Base-by-base conservation (phyloP, 345 rosid species). In the Cardiospermum halicacabum region DNA sequence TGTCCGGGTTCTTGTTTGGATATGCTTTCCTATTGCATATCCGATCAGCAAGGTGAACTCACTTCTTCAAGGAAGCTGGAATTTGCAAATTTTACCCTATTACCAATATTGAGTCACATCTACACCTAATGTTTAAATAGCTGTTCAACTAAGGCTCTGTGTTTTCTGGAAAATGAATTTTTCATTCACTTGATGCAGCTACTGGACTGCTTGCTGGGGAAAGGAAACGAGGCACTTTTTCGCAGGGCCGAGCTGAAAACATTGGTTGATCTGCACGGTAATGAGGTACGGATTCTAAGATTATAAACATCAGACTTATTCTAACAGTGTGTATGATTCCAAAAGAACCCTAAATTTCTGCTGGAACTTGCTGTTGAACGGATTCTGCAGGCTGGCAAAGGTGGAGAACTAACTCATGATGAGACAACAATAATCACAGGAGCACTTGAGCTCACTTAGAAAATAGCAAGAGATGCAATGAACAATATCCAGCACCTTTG, bases 41-140 rank as follows among this genome's bases (percentile, higher is more conserved):
- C 92, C 92, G n/a, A 77, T 87, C 63, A 84, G 92, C 89, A 84
- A 87, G 92, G 92, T 84, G 28, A 45, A 37, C 27, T n/a, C n/a
- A n/a, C n/a, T n/a, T n/a, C n/a, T n/a, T n/a, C n/a, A n/a, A n/a
- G n/a, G n/a, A n/a, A n/a, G n/a, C n/a, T n/a, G n/a, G n/a, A n/a
- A n/a, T n/a, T n/a, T n/a, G n/a, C n/a, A n/a, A n/a, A n/a, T n/a
- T n/a, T n/a, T n/a, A n/a, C n/a, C n/a, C n/a, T n/a, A n/a, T n/a
- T n/a, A n/a, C n/a, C n/a, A n/a, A n/a, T n/a, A n/a, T n/a, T n/a
- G n/a, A n/a, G n/a, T n/a, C n/a, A n/a, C n/a, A n/a, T n/a, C n/a
- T n/a, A n/a, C n/a, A n/a, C n/a, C n/a, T n/a, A n/a, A n/a, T n/a
- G n/a, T n/a, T n/a, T n/a, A n/a, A n/a, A n/a, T n/a, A n/a, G n/a